These are phyloP conservation scores for Torulaspora microellipsoides DNA, from an alignment of 805 yeast species.

Conservation along the genomic window DNA sequence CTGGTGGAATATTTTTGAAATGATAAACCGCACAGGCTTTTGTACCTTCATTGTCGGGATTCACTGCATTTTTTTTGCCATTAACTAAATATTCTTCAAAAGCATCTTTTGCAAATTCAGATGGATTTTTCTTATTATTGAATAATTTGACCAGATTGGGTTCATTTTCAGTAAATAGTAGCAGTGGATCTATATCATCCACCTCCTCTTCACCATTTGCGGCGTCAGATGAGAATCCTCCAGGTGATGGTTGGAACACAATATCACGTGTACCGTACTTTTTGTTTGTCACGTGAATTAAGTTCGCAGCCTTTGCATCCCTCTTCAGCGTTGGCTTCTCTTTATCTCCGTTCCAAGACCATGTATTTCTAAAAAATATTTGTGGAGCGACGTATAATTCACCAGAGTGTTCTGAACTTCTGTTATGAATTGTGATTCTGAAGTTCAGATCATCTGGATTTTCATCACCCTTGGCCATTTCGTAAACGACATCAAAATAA, in stretches of 20 bases:
- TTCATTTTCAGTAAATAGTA: slow-evolving; percentile 86
- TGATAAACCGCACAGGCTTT: slow-evolving; percentile 81
- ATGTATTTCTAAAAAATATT: slow-evolving; percentile 76
- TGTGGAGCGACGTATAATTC: slow-evolving; percentile 86
- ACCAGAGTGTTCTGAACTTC: slow-evolving; percentile 71
- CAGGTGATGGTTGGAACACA: slow-evolving; percentile 82
- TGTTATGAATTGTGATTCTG: slow-evolving; percentile 81
- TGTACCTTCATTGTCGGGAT: slow-evolving; percentile 71
- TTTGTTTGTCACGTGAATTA: slow-evolving; percentile 59
- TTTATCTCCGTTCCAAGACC: slow-evolving; percentile 77
- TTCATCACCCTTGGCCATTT: slow-evolving; percentile 80
- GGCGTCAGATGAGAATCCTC: slow-evolving; percentile 44
- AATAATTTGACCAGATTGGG: slow-evolving; percentile 70
- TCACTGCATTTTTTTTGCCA: slow-evolving; percentile 54
- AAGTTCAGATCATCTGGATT: slow-evolving; percentile 78
- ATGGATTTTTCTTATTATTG: slow-evolving; percentile 50
- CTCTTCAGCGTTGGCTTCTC: slow-evolving; percentile 48
- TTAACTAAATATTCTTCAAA: slow-evolving; percentile 75
- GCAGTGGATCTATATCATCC: slow-evolving; percentile 66
- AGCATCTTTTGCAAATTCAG: slow-evolving; percentile 75
- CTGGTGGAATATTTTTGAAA: slow-evolving; percentile 78
- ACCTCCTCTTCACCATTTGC: slow-evolving; percentile 8
- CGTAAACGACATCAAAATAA: slow-evolving; percentile 84
- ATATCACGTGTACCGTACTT: slow-evolving; percentile 64
- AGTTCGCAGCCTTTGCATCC: slow-evolving; percentile 36